Conservation (phyloP, 352 stramenopile species). For the Globisporangium polare region DNA sequence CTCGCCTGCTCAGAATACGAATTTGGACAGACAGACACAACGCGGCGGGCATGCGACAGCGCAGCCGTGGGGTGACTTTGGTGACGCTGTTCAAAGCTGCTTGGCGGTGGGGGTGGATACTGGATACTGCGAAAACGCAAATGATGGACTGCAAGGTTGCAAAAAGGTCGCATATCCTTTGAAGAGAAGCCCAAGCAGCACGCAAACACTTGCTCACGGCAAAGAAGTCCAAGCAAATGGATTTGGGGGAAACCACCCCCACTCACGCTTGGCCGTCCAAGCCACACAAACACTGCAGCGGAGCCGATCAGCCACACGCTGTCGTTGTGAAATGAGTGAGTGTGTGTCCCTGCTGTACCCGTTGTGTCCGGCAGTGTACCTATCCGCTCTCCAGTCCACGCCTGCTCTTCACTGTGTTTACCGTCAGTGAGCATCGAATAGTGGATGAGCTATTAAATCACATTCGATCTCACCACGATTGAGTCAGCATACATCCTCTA, state of each 20-base stretch:
- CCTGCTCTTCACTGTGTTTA: not conserved
- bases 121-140: not conserved
- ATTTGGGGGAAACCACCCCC: not conserved
- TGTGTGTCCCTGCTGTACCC: slow-evolving; percentile 7
- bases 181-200: too few species aligned
- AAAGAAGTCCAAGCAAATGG: not conserved
- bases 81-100: not conserved
- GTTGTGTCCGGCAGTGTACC: slow-evolving; percentile 1
- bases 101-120: not conserved
- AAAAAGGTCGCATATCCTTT: too few species aligned
- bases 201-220: too few species aligned
- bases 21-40: not conserved
- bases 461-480: too few species aligned
- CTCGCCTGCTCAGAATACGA: not conserved
- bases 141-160: not conserved
- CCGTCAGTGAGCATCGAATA: not conserved
- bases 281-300: not conserved
- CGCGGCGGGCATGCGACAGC: not conserved
- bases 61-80: not conserved
- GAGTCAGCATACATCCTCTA: not conserved
- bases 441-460: not conserved
- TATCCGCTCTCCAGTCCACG: slow-evolving; percentile 1
- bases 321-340: slow-evolving; percentile 4
- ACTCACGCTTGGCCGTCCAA: not conserved
- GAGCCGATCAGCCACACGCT: not conserved